Percentiles rank a stretch among this genome's conserved stretches.
These are phyloP conservation scores for Sphagnum tenellum DNA, from an alignment of 225 moss, liverwort and hornwort species.

Conservation along the genomic window DNA sequence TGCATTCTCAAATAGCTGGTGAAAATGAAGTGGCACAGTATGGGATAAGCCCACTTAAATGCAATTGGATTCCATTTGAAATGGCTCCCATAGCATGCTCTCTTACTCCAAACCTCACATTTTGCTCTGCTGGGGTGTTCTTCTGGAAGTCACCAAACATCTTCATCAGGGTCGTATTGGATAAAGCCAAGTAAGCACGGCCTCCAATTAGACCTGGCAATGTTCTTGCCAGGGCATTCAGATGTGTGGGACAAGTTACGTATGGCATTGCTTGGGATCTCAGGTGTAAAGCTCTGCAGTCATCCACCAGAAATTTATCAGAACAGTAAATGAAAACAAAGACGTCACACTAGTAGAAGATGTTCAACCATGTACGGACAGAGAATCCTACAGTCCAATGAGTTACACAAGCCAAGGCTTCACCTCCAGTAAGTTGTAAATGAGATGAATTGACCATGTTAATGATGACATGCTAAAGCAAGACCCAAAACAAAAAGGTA, in stretches of 20 bases:
- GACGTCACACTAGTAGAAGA: too few species aligned
- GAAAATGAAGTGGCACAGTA: constrained; percentile 92
- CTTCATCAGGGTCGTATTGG: constrained; percentile 98
- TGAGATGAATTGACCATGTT: too few species aligned
- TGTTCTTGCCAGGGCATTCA: constrained; percentile 65
- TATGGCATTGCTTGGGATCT: constrained; percentile 70
- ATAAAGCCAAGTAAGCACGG: constrained; percentile 77
- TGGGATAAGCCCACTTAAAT: constrained; percentile 63
- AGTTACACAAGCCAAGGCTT: too few species aligned
- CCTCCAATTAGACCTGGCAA: constrained; percentile 82
- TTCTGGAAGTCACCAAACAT: constrained; percentile 92
- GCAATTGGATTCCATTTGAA: constrained; percentile 57
- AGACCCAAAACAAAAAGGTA: background rate
- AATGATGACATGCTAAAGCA: too few species aligned
- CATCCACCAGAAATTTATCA: background rate
- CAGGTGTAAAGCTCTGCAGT: constrained; percentile 53
- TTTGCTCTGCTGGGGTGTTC: constrained; percentile 66
- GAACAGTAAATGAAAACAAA: background rate
- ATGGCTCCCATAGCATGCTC: constrained; percentile 99
- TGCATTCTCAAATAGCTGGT: constrained; percentile 79
- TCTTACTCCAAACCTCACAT: constrained; percentile 85
- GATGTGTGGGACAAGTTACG: constrained; percentile 74
- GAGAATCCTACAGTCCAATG: too few species aligned
- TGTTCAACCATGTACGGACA: too few species aligned
- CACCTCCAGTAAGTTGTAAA: too few species aligned